Evolutionary conservation across 2,329 filamentous ascomycete genomes (phyloP).

Genomic region (Pestalotiopsis sp.): DNA sequence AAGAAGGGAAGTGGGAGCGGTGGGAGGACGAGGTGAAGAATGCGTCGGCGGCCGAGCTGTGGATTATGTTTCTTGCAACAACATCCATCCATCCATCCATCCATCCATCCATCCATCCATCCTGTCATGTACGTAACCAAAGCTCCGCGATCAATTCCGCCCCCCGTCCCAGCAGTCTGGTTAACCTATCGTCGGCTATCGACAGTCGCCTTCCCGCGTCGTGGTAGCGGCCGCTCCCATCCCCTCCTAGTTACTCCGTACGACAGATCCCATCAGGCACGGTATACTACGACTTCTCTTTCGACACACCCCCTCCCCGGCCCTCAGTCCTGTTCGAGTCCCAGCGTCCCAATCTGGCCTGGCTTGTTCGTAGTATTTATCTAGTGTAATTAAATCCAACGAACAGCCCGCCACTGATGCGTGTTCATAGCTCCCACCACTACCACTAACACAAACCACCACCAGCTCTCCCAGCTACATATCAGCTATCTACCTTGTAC

Average conservation of each 20-base stretch:
- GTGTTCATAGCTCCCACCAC: too few species aligned
- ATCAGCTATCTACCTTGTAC: neutral
- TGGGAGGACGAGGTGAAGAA: too few species aligned
- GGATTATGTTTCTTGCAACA: too few species aligned
- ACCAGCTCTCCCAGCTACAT: too few species aligned
- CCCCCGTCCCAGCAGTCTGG: constrained; percentile 10
- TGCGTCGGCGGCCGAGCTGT: too few species aligned
- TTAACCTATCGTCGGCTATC: constrained; percentile 12
- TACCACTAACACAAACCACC: too few species aligned
- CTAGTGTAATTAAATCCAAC: too few species aligned
- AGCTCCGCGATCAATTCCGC: neutral
- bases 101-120: too few species aligned
- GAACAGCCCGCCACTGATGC: too few species aligned
- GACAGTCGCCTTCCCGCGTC: neutral
- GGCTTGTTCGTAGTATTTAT: neutral
- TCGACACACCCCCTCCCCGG: neutral
- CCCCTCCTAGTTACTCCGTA: neutral
- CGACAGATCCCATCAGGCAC: neutral
- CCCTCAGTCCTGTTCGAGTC: neutral
- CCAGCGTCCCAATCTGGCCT: neutral
- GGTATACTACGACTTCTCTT: neutral
- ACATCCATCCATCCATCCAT: too few species aligned
- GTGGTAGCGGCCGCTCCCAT: neutral
- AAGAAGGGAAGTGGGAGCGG: too few species aligned
- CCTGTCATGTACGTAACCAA: neutral